A percentile compares a stretch with the other conserved stretches of the same genome.
Conservation (phyloP, 768 basidiomycete genomes). For the Termitomyces heimii region DNA sequence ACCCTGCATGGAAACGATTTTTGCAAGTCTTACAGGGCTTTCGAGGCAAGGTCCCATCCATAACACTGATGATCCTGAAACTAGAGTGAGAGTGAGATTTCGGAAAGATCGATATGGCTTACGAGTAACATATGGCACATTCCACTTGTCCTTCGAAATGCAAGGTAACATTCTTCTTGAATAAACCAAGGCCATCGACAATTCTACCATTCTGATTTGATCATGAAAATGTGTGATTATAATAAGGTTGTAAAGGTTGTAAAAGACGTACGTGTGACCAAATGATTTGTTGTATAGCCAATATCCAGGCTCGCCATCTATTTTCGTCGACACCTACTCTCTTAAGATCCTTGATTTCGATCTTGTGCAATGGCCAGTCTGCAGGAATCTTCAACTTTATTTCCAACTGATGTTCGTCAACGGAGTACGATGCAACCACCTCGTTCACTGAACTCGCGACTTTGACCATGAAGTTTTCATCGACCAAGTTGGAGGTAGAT, state of each 20-base stretch:
- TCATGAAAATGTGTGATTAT: background rate
- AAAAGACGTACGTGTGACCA: slow-evolving; percentile 67
- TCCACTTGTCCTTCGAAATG: slow-evolving; percentile 96
- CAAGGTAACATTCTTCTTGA: slow-evolving; percentile 89
- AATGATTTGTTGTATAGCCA: slow-evolving; percentile 87
- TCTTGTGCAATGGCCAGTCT: slow-evolving; percentile 86
- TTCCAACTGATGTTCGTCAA: slow-evolving; percentile 94
- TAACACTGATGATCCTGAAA: slow-evolving; percentile 80
- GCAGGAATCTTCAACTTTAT: slow-evolving; percentile 78
- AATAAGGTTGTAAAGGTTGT: background rate
- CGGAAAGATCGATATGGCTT: slow-evolving; percentile 18
- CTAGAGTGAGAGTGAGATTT: background rate
- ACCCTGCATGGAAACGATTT: slow-evolving; percentile 89
- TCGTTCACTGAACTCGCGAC: slow-evolving; percentile 71
- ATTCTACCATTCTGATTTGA: slow-evolving; percentile 75
- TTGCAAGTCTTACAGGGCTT: slow-evolving; percentile 94
- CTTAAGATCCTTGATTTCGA: slow-evolving; percentile 84
- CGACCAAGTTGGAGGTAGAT: slow-evolving; percentile 48
- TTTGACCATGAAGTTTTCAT: slow-evolving; percentile 78
- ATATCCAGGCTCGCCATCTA: slow-evolving; percentile 90
- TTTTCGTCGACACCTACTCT: slow-evolving; percentile 85
- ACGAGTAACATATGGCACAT: slow-evolving; percentile 97
- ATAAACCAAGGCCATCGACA: slow-evolving; percentile 79
- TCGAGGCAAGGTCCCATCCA: slow-evolving; percentile 81
- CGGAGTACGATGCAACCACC: slow-evolving; percentile 75